These are phyloP conservation scores for Botrytis fabae DNA, from an alignment of 2,329 filamentous ascomycete species.

Conservation along the genomic window DNA sequence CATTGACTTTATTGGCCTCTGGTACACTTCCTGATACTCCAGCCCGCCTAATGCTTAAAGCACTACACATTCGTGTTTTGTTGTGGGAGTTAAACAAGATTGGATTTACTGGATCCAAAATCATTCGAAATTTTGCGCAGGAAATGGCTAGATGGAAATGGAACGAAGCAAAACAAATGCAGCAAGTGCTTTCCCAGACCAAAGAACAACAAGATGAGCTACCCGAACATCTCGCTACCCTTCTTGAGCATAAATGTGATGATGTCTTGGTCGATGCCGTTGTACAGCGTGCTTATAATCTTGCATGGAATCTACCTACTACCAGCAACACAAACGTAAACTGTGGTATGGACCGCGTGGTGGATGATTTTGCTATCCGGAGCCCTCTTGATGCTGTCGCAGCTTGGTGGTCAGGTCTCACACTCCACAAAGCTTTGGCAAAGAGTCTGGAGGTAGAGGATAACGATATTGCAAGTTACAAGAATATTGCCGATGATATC, in stretches of 20 bases:
- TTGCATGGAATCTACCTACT: conserved; percentile 82
- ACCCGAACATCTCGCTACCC: conserved; percentile 71
- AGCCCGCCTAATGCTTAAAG: conserved; percentile 83
- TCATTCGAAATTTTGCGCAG: conserved; percentile 69
- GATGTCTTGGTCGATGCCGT: conserved; percentile 76
- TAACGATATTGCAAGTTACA: conserved; percentile 46
- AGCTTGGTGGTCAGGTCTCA: conserved; percentile 82
- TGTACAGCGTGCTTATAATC: conserved; percentile 82
- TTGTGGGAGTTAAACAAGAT: conserved; percentile 74
- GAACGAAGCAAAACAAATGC: conserved; percentile 73
- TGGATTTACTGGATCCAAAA: conserved; percentile 61
- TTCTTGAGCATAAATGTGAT: conserved; percentile 79
- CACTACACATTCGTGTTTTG: conserved; percentile 85
- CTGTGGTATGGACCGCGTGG: conserved; percentile 76
- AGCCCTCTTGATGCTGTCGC: conserved; percentile 88
- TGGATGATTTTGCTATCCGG: conserved; percentile 80
- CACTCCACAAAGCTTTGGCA: conserved; percentile 68
- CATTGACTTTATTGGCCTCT: conserved; percentile 84
- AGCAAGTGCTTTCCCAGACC: conserved; percentile 48
- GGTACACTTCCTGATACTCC: conserved; percentile 84
- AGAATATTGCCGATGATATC: conserved; percentile 53
- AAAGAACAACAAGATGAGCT: conserved; percentile 58
- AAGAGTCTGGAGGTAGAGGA: conserved; percentile 59
- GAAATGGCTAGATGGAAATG: conserved; percentile 75
- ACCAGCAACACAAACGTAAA: conserved; percentile 65